Conservation (phyloP, 164 flowering plant genomes). For the Vitis rupestris region DNA sequence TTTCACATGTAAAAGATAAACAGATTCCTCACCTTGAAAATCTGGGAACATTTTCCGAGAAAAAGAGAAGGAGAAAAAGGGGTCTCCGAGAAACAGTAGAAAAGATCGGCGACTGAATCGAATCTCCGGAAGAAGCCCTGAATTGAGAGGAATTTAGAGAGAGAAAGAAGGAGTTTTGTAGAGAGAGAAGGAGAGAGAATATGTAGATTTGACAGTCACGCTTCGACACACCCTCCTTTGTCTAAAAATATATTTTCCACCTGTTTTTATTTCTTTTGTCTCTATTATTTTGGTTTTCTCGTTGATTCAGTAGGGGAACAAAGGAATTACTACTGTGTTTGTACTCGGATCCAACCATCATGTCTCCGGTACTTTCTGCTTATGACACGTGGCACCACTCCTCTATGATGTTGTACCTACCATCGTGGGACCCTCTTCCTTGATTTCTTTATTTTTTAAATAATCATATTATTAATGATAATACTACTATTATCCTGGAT, state of each 20-base stretch:
- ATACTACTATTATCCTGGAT: too few species aligned
- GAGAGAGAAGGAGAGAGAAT: constrained; percentile 17
- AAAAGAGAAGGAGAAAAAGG: constrained; percentile 17
- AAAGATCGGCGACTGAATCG: constrained; percentile 46
- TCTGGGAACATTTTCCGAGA: constrained; percentile 37
- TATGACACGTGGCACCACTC: too few species aligned
- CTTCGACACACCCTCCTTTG: constrained; percentile 6
- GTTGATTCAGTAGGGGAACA: neutral
- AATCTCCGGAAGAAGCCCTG: constrained; percentile 24
- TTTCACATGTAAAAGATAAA: neutral
- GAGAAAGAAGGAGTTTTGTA: constrained; percentile 11
- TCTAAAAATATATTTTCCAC: neutral
- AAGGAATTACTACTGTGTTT: too few species aligned
- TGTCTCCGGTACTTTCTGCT: too few species aligned
- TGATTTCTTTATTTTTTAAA: too few species aligned
- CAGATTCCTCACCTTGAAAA: constrained; percentile 43
- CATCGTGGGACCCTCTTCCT: too few species aligned
- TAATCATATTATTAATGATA: too few species aligned
- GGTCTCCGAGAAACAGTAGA: constrained; percentile 20
- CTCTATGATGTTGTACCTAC: too few species aligned
- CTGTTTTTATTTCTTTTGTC: neutral
- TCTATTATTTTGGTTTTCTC: neutral
- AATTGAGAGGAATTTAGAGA: constrained; percentile 16
- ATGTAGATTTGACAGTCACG: constrained; percentile 36
- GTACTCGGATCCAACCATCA: too few species aligned